Evolutionary conservation across 1,284 basidiomycete genomes (phyloP).

Genomic region (Thelephora terrestris): DNA sequence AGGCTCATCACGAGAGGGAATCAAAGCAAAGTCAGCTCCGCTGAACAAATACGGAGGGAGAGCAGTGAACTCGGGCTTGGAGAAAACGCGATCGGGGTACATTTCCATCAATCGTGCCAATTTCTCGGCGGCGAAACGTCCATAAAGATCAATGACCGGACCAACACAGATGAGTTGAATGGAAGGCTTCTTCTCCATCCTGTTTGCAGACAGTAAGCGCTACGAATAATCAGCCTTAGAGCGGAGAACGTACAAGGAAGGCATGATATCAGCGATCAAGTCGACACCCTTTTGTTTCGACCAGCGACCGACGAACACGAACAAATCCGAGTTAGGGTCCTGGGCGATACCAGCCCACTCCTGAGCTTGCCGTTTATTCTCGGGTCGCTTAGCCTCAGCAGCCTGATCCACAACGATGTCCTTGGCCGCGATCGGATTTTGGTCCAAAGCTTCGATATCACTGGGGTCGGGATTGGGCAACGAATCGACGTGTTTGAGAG

Average conservation of each 20-base stretch:
- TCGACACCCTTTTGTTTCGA: conserved; percentile 96
- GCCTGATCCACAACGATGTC: conserved; percentile 70
- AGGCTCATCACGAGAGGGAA: conserved; percentile 90
- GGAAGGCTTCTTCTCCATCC: conserved; percentile 74
- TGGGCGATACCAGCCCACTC: conserved; percentile 90
- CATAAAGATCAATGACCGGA: conserved; percentile 89
- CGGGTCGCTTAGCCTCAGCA: conserved; percentile 83
- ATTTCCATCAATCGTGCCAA: conserved; percentile 87
- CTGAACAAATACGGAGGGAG: conserved; percentile 89
- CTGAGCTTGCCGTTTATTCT: conserved; percentile 82
- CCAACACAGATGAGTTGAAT: conserved; percentile 86
- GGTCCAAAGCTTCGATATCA: conserved; percentile 86
- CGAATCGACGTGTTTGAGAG: conserved; percentile 88
- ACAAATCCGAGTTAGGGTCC: conserved; percentile 80
- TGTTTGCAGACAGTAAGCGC: conserved; percentile 20
- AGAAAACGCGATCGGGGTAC: conserved; percentile 86
- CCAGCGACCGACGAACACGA: conserved; percentile 94
- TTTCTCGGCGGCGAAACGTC: conserved; percentile 90
- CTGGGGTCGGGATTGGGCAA: conserved; percentile 88
- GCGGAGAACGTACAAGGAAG: conserved; percentile 50
- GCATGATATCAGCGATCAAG: conserved; percentile 90
- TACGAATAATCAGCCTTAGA: background rate
- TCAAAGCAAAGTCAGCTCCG: conserved; percentile 89
- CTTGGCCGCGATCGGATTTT: conserved; percentile 58
- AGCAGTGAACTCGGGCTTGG: conserved; percentile 89